These are phyloP conservation scores for Sophora flavescens DNA, from an alignment of 306 rosid genomes.

Conservation along the genomic window DNA sequence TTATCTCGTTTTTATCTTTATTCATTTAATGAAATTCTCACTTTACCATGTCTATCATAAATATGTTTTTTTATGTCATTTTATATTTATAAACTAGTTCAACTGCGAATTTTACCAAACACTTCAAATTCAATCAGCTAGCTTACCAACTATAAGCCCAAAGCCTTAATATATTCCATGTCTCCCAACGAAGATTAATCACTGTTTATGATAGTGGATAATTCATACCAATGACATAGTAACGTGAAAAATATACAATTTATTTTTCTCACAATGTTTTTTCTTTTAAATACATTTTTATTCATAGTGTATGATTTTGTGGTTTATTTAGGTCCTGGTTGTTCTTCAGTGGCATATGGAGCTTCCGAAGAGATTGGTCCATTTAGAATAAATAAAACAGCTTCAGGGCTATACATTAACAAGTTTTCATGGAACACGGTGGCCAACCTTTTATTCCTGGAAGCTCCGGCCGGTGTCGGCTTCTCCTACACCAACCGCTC, in stretches of 20 bases:
- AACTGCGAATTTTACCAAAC: no score
- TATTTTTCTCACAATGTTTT: background rate
- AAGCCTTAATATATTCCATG: no score
- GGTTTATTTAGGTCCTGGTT: constrained; percentile 79
- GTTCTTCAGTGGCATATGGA: constrained; percentile 98
- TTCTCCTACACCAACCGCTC: constrained; percentile 92
- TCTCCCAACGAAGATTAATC: no score
- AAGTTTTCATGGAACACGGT: constrained; percentile 89
- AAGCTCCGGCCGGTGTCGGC: constrained; percentile 95
- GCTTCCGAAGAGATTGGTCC: constrained; percentile 98
- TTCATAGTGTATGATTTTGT: background rate
- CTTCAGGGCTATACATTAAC: constrained; percentile 78
- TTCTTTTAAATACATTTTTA: background rate
- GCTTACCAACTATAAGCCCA: no score
- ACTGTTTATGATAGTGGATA: no score
- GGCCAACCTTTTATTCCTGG: constrained; percentile 88
- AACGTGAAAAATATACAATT: background rate
- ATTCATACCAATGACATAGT: no score
- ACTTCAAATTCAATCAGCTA: no score
- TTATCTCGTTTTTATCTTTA: no score
- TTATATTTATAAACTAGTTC: no score
- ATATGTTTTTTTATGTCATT: no score
- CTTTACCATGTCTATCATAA: no score
- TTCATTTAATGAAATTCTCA: no score
- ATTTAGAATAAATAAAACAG: constrained; percentile 77